Conservation (phyloP, 345 rosid genomes). For the Erysimum cheiranthoides region DNA sequence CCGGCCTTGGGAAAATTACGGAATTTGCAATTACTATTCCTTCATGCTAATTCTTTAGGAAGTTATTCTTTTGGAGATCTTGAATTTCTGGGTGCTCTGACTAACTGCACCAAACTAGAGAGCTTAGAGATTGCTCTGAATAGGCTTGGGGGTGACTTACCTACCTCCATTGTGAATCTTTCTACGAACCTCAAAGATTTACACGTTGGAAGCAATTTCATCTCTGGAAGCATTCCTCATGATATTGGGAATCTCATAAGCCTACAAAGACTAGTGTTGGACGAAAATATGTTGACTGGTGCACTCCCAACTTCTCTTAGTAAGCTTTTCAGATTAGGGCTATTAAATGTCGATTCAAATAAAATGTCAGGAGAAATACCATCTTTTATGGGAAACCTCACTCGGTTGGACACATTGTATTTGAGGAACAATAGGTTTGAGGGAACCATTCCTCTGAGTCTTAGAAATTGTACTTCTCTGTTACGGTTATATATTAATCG, state of each 20-base stretch:
- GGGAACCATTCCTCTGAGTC: conserved; percentile 1
- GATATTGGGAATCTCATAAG: conserved; percentile 11
- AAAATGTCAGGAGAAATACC: conserved; percentile 15
- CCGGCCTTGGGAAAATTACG: not conserved
- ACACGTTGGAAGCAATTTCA: not conserved
- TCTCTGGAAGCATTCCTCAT: conserved; percentile 14
- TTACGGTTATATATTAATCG: accelerated
- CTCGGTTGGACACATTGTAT: not conserved
- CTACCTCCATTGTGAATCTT: not conserved
- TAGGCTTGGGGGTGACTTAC: not conserved
- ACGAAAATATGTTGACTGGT: not conserved
- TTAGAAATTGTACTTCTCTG: not conserved
- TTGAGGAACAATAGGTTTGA: not conserved
- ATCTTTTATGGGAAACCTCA: conserved; percentile 19
- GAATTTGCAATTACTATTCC: not conserved
- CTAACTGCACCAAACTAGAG: conserved; percentile 23
- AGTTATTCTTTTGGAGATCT: conserved; percentile 17
- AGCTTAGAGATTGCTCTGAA: not conserved
- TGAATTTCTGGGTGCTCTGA: conserved; percentile 10
- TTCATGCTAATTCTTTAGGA: not conserved
- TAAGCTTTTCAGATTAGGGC: not conserved
- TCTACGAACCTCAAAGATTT: not conserved
- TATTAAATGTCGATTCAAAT: not conserved
- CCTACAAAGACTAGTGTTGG: not conserved
- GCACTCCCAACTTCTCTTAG: not conserved